A percentile compares a stretch with the other conserved stretches of the same genome.
These are phyloP conservation scores for Candida ficus DNA, from an alignment of 805 yeast species.

Conservation along the genomic window DNA sequence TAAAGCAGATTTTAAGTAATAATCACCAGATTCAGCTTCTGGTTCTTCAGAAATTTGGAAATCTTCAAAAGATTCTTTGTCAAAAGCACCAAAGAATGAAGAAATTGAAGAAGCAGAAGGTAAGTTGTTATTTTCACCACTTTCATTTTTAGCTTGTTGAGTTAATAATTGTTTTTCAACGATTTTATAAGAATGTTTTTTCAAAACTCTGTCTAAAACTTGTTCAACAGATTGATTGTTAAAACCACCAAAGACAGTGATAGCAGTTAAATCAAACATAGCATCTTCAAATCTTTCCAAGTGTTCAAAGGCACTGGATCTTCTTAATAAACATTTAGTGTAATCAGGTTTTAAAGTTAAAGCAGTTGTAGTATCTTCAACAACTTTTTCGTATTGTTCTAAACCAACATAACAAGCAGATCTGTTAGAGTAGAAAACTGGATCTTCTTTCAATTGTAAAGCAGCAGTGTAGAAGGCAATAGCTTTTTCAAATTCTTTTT, in stretches of 20 bases:
- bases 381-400: conserved; percentile 74
- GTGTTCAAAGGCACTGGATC: conserved; percentile 89
- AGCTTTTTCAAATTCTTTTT: conserved; percentile 68
- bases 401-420: conserved; percentile 92
- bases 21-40: conserved; percentile 47
- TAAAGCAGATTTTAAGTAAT: conserved; percentile 61
- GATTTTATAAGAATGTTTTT: conserved; percentile 68
- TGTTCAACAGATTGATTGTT: conserved; percentile 72
- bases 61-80: conserved; percentile 42
- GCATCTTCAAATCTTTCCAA: conserved; percentile 77
- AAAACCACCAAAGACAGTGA: conserved; percentile 81
- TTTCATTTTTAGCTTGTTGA: conserved; percentile 8
- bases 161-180: conserved; percentile 54
- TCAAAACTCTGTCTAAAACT: conserved; percentile 81
- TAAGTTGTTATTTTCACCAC: conserved; percentile 33
- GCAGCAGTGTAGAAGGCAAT: conserved; percentile 78
- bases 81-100: conserved; percentile 86
- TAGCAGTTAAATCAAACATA: conserved; percentile 85
- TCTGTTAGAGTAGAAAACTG: conserved; percentile 90
- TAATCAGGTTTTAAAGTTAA: conserved; percentile 84
- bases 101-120: conserved; percentile 82
- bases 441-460: conserved; percentile 67
- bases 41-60: conserved; percentile 39
- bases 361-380: conserved; percentile 85
- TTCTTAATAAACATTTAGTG: conserved; percentile 84